Base-by-base conservation (phyloP, 768 basidiomycete genomes). In the Boletus sp. region DNA sequence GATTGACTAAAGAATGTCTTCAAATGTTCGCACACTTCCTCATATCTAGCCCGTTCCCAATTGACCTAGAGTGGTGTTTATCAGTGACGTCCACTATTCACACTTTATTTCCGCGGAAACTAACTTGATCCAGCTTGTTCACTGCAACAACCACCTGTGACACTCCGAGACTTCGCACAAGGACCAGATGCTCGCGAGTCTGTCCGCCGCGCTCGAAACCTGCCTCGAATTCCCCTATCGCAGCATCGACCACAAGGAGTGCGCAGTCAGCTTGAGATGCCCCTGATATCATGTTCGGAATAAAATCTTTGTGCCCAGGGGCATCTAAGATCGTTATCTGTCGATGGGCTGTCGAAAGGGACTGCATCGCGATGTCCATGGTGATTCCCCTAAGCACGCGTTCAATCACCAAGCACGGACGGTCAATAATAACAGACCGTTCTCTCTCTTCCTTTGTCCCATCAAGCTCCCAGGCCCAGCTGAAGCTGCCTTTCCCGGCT, bases 251-350 rank as follows among this genome's bases (percentile, higher is more conserved):
- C 4, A 98, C 95, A 21, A 98, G 83, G 8, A 98, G 72, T 0
- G 97, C 93, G 44, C 92, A 92, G 61, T 98, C 97, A 0, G 96
- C 97, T 71, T 98, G 97, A 2, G 95, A 86, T 7, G 97, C 96
- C 1, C 97, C 97, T 0, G 95, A 98, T 49, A 99, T 99, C 96
- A 98, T 98, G 67, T 98, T 98, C 1, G 97, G 97, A 58, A 99
- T 89, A 63, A 98, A 98, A 66, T 99, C 97, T 60, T 86, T 88
- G 72, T 99, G 97, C 0, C 97, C 97, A 0, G 97, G 97, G 0
- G 96, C 96, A 64, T 99, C 97, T 30, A 99, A 81, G n/a, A 99
- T 83, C 2, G 93, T 97, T 60, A 98, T 85, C 58, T 84, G 81
- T 47, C 89, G 81, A 58, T 87, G 79, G 0, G 83, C 74, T 0